A percentile compares a stretch with the other conserved stretches of the same genome.
phyloP scores from a whole-genome alignment of 2,329 filamentous ascomycete species.

The Fusarium solani-melongenae region DNA sequence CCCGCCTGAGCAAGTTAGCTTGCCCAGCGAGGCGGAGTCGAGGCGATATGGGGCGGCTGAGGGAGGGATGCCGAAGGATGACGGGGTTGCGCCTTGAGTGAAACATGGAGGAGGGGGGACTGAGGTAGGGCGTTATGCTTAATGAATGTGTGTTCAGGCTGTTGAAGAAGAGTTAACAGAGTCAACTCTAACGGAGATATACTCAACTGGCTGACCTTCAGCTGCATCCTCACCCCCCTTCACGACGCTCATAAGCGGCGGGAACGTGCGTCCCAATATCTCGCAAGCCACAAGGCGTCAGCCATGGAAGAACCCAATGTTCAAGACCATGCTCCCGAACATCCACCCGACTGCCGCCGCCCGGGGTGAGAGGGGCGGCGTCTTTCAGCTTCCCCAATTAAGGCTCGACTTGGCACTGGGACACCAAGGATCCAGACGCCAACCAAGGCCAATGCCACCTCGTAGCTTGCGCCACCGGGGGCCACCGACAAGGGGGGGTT shows the following conservation, averaged over 20 bases:
- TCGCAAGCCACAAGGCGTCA: not conserved
- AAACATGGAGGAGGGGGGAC: constrained; percentile 7
- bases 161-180: not conserved
- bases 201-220: not conserved
- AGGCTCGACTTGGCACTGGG: constrained; percentile 19
- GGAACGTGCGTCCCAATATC: constrained; percentile 1
- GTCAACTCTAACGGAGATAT: not conserved
- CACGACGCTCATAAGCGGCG: not conserved
- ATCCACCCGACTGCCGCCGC: not conserved
- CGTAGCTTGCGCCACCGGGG: constrained; percentile 24
- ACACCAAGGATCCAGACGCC: constrained; percentile 5
- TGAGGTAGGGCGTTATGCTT: not conserved
- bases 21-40: constrained; percentile 21
- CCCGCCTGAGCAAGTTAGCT: constrained; percentile 18
- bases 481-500: constrained; percentile 12
- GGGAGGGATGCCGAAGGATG: not conserved
- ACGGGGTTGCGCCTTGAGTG: constrained; percentile 7
- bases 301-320: not conserved
- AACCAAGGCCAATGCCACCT: constrained; percentile 1
- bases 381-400: constrained; percentile 19
- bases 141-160: not conserved
- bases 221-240: not conserved
- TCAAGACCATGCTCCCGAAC: not conserved
- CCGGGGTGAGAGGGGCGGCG: not conserved
- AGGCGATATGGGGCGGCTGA: not conserved